Evolutionary conservation across 208 protist species (phyloP).

Genomic region (Trypanosoma scelopori): DNA sequence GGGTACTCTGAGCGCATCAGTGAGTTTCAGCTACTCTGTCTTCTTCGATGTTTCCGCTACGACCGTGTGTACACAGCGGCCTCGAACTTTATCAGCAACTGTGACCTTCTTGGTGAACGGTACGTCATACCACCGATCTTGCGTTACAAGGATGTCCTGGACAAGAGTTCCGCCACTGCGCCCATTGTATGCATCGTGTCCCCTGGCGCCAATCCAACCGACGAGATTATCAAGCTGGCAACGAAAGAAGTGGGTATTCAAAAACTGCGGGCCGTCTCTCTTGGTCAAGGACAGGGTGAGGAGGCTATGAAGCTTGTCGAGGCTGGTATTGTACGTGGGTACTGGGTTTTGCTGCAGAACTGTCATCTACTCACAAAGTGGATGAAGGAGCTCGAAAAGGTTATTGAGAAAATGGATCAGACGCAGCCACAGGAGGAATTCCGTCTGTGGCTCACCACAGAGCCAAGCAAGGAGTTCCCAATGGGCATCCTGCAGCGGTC

Average conservation of each 20-base stretch:
- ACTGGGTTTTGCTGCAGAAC: conserved; percentile 99
- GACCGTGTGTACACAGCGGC: conserved; percentile 96
- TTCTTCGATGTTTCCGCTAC: conserved; percentile 97
- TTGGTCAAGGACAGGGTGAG: conserved; percentile 98
- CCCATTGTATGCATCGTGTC: conserved; percentile 99
- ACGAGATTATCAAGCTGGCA: conserved; percentile 97
- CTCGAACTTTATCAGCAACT: conserved; percentile 93
- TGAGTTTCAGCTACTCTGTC: conserved; percentile 93
- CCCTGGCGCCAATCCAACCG: conserved; percentile 97
- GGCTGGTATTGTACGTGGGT: conserved; percentile 92
- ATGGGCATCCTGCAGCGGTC: conserved; percentile 98
- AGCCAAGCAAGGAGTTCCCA: conserved; percentile 97
- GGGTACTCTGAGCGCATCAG: conserved; percentile 74
- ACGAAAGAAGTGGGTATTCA: conserved; percentile 93
- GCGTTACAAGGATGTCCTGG: conserved; percentile 95
- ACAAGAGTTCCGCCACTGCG: conserved; percentile 89
- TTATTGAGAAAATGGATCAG: conserved; percentile 95
- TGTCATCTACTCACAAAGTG: conserved; percentile 98
- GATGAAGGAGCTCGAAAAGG: conserved; percentile 98
- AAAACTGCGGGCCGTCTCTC: conserved; percentile 95
- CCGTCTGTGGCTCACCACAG: conserved; percentile 98
- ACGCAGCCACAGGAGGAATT: conserved; percentile 96
- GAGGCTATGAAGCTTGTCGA: conserved; percentile 96
- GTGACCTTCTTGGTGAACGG: conserved; percentile 90
- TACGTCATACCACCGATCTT: conserved; percentile 97